Evolutionary conservation across 2,329 filamentous ascomycete species (phyloP).

Genomic region (Aureobasidium sp.): DNA sequence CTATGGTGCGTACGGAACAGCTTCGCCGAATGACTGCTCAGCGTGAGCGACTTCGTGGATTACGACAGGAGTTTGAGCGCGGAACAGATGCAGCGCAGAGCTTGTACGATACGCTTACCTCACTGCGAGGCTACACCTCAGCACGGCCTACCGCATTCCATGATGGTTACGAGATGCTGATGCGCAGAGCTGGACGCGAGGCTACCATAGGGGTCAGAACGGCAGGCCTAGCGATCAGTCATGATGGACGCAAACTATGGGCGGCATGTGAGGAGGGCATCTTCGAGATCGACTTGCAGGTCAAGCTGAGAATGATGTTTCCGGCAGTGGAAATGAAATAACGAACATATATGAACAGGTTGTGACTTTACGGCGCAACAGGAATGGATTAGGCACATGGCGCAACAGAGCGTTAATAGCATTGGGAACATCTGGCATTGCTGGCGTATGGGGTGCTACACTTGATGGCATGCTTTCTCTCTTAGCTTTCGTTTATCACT

Average conservation of each 20-base stretch:
- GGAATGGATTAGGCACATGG: neutral
- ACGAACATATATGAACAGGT: neutral
- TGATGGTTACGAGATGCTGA: constrained; percentile 5
- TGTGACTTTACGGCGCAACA: neutral
- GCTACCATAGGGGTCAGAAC: constrained; percentile 32
- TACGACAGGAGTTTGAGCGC: constrained; percentile 3
- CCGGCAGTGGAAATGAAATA: constrained; percentile 32
- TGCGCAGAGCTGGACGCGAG: neutral
- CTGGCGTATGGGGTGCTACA: neutral
- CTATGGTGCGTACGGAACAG: constrained; percentile 5
- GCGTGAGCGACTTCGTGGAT: constrained; percentile 6
- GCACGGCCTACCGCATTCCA: constrained; percentile 4
- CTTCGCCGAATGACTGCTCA: constrained; percentile 4
- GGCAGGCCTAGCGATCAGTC: constrained; percentile 40
- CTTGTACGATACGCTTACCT: constrained; percentile 6
- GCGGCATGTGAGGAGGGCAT: constrained; percentile 58
- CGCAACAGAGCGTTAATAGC: neutral
- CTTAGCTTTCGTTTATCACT: neutral
- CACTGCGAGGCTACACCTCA: neutral
- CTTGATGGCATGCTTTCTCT: neutral
- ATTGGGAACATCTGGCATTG: neutral
- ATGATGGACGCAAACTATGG: constrained; percentile 39
- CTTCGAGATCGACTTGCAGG: constrained; percentile 63
- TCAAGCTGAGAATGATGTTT: constrained; percentile 48
- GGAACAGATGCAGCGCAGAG: constrained; percentile 5